Base-by-base conservation (phyloP, 768 basidiomycete species). In the Tricholomella constricta region DNA sequence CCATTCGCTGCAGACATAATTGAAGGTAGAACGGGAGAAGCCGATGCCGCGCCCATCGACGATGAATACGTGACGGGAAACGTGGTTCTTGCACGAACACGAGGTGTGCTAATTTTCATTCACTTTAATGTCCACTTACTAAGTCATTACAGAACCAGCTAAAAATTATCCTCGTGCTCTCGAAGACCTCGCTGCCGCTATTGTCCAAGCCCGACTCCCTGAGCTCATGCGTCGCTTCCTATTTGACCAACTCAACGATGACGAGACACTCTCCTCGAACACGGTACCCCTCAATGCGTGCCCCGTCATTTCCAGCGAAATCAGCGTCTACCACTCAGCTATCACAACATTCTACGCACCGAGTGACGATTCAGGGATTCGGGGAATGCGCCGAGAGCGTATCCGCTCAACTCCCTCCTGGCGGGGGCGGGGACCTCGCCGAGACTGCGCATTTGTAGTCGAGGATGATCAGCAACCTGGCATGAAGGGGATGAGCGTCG, bases 281-380 rank as follows among this genome's bases (percentile, higher is more conserved):
- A n/a, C 57, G 29, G 47, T 61, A 14, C 54, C 58, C 9, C 42
- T 63, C 15, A 34, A 58, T 17, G 11, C 27, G 2, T 66, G 63
- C 44, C 64, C 67, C 9, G 9, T 20, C n/a, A 47, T 64, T 23
- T 46, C 51, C 6, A 19, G 44, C 2, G 57, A 41, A 17, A 48
- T 72, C 32, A 48, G 49, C 14, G 45, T 67, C 5, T 72, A 61
- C 44, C 55, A 58, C 36, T 71, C 71, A 17, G 72, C 70, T 0
- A 31, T 57, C 17, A 63, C 72, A 3, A 54, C 40, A 1, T 73
- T 66, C 47, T 67, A 64, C 55, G 67, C 73, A 6, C 73, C 74
- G 17, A 76, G 74, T 10, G 31, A 32, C 34, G 46, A 56, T 19
- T 68, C 60, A 42, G 70, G 72, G 5, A 48, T 64, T 31, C 14